Evolutionary conservation across 768 basidiomycete species (phyloP), one percentile per base, ranked within the genome.

Genomic region (Pleurotus eryngii): DNA sequence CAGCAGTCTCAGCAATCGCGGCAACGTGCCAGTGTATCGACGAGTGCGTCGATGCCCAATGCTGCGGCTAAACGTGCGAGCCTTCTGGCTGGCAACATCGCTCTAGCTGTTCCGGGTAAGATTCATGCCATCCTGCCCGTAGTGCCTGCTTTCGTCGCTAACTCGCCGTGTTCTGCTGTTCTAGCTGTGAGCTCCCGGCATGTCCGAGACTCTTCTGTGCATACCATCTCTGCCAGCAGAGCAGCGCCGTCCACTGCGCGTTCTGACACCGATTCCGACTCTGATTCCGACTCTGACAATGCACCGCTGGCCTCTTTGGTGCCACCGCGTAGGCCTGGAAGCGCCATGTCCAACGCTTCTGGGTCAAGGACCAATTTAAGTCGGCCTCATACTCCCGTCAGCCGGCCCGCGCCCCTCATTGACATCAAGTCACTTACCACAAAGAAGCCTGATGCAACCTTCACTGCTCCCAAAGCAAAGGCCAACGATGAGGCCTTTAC

Each of bases 261-360:
- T 17, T 70, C 69, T 5, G 66, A 67, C 53, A 69, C 73, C 46
- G 68, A 67, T 17, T 70, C 69, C 4, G 66, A 67, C 53, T 69
- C 73, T 46, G 72, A 60, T 62, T 67, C 68, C 35, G 81, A 78
- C 22, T 83, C 82, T 53, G 81, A 87, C 57, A 76, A 85, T 61
- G 80, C 83, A 1, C 90, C 89, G 11, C 76, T 92, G 37, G 84
- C 86, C 0, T 76, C 73, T 1, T 74, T 90, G 37, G 71, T 88
- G 5, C 75, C 76, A 0, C 88, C 89, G 9, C 79, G 75, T 48
- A 78, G 90, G 37, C 88, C 89, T 14, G 87, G 86, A 15, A 88
- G 85, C 60, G 77, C 86, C 15, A 68, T 78, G 58, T 81, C 81
- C 5, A 70, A 72, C 5, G 68, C 69, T 56, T 75, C 75, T 15